A percentile compares a stretch with the other conserved stretches of the same genome.
These are phyloP conservation scores for Leptographium flavum DNA, from an alignment of 2,329 filamentous ascomycete species.

Conservation along the genomic window DNA sequence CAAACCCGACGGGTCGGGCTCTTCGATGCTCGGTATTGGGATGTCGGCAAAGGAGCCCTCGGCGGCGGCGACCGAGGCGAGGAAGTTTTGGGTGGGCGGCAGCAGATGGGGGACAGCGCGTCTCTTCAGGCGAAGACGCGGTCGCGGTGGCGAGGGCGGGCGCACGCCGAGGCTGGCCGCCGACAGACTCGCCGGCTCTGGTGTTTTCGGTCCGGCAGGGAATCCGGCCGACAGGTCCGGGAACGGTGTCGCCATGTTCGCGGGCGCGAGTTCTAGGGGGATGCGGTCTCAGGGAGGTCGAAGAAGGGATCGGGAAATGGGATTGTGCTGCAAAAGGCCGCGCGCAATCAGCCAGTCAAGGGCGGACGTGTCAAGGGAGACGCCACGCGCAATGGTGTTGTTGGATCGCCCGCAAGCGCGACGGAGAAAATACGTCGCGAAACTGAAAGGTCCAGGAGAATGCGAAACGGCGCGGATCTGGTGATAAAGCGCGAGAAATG, in stretches of 20 bases:
- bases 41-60: slow-evolving; percentile 25
- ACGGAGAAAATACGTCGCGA: background rate
- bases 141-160: slow-evolving; percentile 35
- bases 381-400: background rate
- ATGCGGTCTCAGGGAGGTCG: background rate
- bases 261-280: background rate
- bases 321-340: too few relatives aligned
- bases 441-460: background rate
- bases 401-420: too few relatives aligned
- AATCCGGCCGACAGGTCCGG: slow-evolving; percentile 27
- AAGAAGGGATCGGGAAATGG: background rate
- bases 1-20: slow-evolving; percentile 26
- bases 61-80: slow-evolving; percentile 51
- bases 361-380: background rate
- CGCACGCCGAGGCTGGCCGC: slow-evolving; percentile 19
- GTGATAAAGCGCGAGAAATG: background rate
- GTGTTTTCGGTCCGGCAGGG: slow-evolving; percentile 33
- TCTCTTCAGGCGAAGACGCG: slow-evolving; percentile 39
- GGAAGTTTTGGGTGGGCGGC: slow-evolving; percentile 49
- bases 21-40: slow-evolving; percentile 50
- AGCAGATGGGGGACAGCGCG: slow-evolving; percentile 34
- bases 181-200: slow-evolving; percentile 28
- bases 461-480: background rate
- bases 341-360: background rate
- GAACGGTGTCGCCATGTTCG: slow-evolving; percentile 33